Base-by-base conservation (phyloP, 129 eudicot species). In the Kitagawia praeruptora region DNA sequence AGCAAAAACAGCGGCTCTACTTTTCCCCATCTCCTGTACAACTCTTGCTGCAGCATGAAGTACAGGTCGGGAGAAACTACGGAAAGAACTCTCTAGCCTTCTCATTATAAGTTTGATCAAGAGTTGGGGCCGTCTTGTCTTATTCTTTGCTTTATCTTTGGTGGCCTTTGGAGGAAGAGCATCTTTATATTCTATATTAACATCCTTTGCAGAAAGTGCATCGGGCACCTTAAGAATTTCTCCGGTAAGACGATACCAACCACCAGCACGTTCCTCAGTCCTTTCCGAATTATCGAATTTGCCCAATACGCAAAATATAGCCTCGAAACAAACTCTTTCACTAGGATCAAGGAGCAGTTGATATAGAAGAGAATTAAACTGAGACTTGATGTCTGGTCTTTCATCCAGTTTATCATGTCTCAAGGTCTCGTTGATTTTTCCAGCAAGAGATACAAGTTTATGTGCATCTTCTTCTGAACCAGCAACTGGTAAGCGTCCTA, bases 311-410 rank as follows among this genome's bases (percentile, higher is more conserved):
- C 98, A 95, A 51, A 95, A 85, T 67, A 92, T 95, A 75, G 98
- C 98, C 87, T 95, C 98, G 77, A 95, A 95, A 84, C 98, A 95
- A 83, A 95, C 98, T 83, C 97, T 90, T 85, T 95, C 98, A 85
- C 98, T 95, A 63, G 98, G 97, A 87, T 95, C 98, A 73, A 95
- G 89, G 77, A 95, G 98, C 74, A 95, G 96, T 84, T 95, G 98
- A 85, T 95, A 92, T 67, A 95, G 97, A 80, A 95, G 83, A 80
- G 98, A 87, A 77, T 87, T 90, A 80, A 95, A 95, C 83, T 86
- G 92, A 82, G 91, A 79, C 86, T 87, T 95, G 77, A 95, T 82
- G 80, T 95, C 98, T 54, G 96, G 91, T 74, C 98, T 90, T 83
- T 95, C 98, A n/a, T n/a, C n/a, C n/a, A n/a, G n/a, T n/a, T n/a